Percentiles rank a stretch among this genome's conserved stretches.
Evolutionary conservation across 768 basidiomycete species (phyloP).

Genomic region (Floccularia luteovirens): DNA sequence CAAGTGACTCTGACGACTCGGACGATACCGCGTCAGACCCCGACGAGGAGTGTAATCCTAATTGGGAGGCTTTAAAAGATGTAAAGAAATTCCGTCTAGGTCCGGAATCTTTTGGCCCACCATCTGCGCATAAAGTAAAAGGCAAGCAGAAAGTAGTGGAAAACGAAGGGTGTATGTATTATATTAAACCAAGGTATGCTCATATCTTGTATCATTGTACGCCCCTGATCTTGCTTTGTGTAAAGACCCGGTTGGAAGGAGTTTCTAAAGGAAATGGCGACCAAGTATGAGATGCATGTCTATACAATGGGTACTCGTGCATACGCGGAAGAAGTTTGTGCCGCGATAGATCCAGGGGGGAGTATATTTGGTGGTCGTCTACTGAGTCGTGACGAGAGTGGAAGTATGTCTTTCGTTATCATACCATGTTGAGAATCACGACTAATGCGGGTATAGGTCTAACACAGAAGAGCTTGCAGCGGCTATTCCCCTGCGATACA

Average conservation of each 20-base stretch:
- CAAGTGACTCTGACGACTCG: conserved; percentile 22
- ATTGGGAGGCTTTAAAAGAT: conserved; percentile 87
- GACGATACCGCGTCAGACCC: conserved; percentile 32
- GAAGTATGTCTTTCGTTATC: conserved; percentile 53
- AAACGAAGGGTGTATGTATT: conserved; percentile 88
- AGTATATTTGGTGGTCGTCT: conserved; percentile 83
- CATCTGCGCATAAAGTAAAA: conserved; percentile 30
- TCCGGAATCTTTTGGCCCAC: conserved; percentile 62
- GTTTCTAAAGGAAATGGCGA: conserved; percentile 66
- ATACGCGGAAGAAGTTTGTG: conserved; percentile 93
- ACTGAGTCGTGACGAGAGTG: conserved; percentile 91
- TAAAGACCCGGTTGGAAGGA: conserved; percentile 71
- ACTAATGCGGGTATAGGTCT: conserved; percentile 42
- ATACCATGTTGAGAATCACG: neutral
- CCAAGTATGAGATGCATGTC: conserved; percentile 96
- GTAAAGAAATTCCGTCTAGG: conserved; percentile 84
- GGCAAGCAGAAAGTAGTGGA: conserved; percentile 62
- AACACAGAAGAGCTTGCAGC: conserved; percentile 85
- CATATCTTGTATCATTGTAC: conserved; percentile 4
- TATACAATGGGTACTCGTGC: conserved; percentile 99
- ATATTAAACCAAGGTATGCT: conserved; percentile 88
- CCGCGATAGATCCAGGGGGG: conserved; percentile 85
- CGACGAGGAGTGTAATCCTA: conserved; percentile 76
- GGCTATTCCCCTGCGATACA: conserved; percentile 93
- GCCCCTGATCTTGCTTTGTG: conserved; percentile 9